These are phyloP conservation scores for Schizochytrium sp. DNA, from an alignment of 108 stramenopile species.

Conservation along the genomic window DNA sequence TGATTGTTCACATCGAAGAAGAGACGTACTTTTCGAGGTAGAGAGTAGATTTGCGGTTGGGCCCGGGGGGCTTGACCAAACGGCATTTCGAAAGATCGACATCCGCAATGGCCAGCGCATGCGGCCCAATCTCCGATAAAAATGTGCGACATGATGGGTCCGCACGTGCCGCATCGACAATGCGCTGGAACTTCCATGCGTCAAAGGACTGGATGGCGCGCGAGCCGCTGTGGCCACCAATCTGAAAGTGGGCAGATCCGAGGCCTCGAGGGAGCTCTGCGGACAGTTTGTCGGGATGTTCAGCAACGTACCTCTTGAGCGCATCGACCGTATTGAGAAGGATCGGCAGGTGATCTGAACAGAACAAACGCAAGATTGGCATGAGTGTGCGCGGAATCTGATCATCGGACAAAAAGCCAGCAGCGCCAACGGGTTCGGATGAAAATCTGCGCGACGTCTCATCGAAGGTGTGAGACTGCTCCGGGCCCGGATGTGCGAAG, in stretches of 20 bases:
- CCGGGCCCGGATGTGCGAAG: background rate
- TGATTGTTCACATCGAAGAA: too few species aligned
- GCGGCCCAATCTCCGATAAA: background rate
- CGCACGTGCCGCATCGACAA: background rate
- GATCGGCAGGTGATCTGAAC: background rate
- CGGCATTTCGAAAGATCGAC: background rate
- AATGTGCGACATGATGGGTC: background rate
- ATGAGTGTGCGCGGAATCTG: background rate
- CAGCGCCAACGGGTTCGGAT: background rate
- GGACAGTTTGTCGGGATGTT: background rate
- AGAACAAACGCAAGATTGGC: background rate
- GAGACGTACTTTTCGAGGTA: background rate
- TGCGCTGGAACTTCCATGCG: background rate
- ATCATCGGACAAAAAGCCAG: background rate
- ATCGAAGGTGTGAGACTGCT: background rate
- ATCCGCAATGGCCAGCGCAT: background rate
- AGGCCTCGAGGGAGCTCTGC: background rate
- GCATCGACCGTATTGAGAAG: background rate
- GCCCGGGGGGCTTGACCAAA: background rate
- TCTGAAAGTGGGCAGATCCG: background rate
- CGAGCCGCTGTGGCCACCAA: background rate
- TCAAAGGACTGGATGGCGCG: background rate
- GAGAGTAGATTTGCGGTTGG: background rate
- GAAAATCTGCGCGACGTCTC: background rate
- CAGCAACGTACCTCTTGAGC: background rate